Evolutionary conservation across 2,329 filamentous ascomycete species (phyloP), one percentile per base, ranked within the genome.

Genomic region (Pseudonectria foliicola): DNA sequence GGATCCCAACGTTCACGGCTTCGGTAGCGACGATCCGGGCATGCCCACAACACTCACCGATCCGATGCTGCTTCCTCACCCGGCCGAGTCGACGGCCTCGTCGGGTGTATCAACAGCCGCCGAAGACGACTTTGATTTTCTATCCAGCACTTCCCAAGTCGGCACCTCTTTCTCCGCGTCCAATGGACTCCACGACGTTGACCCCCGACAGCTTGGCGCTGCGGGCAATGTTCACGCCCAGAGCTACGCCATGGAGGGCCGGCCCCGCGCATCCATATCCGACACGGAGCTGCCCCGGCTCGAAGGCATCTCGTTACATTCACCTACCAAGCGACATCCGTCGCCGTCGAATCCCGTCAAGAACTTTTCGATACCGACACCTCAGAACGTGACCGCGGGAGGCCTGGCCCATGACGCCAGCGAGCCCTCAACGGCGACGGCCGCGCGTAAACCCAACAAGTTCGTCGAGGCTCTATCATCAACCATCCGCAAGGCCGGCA

Each of bases 261-360:
- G 57, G 10, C 54, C 54, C 26, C 54, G 55, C 11, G 60, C 53
- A 15, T 66, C 64, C 38, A 64, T 70, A 52, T 70, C 67, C 4
- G 66, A 71, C 41, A 64, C 64, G 25, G 67, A 70, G 44, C 55
- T 71, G n/a, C 57, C 67, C 7, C 56, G 60, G 21, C 56, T 71
- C 3, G 65, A 69, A 43, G 62, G 62, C n/a, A 69, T 71, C 42
- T 65, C 64, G n/a, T 45, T 70, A 16, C 60, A 61, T 37, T 63
- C 60, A 7, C 59, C 61, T 14, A 50, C 39, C 10, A 55, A 57
- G 36, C 51, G 52, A 29, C 44, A 31, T 13, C 27, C 26, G 27
- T 43, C 42, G 32, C 48, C 53, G 29, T 43, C 46, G 37, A 58
- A 55, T 18, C 48, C 53, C 30, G 43, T 46, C 38, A 59, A 55